These are phyloP conservation scores for Microbotryum lychnidis-dioicae DNA, from an alignment of 1,284 basidiomycete species.

Conservation along the genomic window DNA sequence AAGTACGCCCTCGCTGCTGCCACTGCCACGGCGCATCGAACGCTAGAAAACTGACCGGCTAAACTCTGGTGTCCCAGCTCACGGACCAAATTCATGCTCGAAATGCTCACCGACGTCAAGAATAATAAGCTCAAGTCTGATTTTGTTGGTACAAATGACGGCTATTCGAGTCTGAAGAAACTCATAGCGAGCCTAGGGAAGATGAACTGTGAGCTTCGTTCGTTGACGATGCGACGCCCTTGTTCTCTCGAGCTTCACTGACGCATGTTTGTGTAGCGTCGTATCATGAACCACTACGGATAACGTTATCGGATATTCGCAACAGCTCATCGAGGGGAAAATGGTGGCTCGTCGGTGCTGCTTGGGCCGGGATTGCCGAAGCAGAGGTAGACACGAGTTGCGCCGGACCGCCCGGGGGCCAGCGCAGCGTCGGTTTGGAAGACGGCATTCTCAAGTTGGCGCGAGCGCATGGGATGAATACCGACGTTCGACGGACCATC, in stretches of 20 bases:
- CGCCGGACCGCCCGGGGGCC: slow-evolving; percentile 27
- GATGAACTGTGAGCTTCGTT: slow-evolving; percentile 57
- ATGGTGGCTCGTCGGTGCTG: slow-evolving; percentile 98
- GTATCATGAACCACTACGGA: slow-evolving; percentile 67
- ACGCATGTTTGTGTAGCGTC: slow-evolving; percentile 13
- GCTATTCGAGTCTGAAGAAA: slow-evolving; percentile 71
- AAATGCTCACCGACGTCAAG: slow-evolving; percentile 78
- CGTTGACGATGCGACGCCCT: background rate
- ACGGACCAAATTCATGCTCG: slow-evolving; percentile 82
- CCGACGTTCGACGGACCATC: slow-evolving; percentile 79
- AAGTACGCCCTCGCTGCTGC: too few relatives aligned
- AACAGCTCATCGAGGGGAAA: slow-evolving; percentile 80
- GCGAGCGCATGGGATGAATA: slow-evolving; percentile 95
- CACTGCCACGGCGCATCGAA: too few relatives aligned
- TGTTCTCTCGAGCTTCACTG: background rate
- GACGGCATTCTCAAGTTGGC: slow-evolving; percentile 62
- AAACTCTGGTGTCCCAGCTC: slow-evolving; percentile 48
- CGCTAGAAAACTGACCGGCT: too few relatives aligned
- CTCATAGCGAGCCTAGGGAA: slow-evolving; percentile 66
- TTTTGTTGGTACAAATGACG: slow-evolving; percentile 55
- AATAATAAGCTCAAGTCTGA: slow-evolving; percentile 71
- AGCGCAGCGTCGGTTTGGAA: slow-evolving; percentile 44
- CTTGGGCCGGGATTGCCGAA: slow-evolving; percentile 83
- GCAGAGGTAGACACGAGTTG: slow-evolving; percentile 37
- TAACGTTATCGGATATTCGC: slow-evolving; percentile 74